These are phyloP conservation scores for Viridothelium virens DNA, from an alignment of 495 filamentous ascomycete species.

Conservation along the genomic window DNA sequence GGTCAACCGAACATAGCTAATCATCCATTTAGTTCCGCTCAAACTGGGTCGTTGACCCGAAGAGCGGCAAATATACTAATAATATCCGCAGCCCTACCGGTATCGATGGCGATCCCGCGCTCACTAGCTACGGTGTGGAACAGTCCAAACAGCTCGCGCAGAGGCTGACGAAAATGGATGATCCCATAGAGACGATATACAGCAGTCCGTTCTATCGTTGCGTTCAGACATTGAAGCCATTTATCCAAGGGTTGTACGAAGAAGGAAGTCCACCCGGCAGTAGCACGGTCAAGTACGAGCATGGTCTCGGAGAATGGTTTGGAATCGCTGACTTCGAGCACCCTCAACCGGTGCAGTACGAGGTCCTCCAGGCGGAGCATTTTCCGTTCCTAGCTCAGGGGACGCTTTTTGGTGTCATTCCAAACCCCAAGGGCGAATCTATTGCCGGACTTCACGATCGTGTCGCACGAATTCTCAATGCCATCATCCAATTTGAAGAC, in stretches of 20 bases:
- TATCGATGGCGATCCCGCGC: slow-evolving; percentile 75
- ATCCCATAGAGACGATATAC: slow-evolving; percentile 70
- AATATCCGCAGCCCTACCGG: slow-evolving; percentile 71
- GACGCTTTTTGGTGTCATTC: slow-evolving; percentile 49
- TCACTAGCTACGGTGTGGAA: slow-evolving; percentile 74
- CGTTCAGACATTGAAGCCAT: slow-evolving; percentile 74
- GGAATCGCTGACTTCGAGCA: slow-evolving; percentile 73
- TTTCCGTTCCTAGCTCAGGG: slow-evolving; percentile 54
- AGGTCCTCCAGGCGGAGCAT: slow-evolving; percentile 46
- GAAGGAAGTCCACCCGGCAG: slow-evolving; percentile 21
- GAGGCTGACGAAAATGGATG: slow-evolving; percentile 52
- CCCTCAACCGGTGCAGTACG: slow-evolving; percentile 59
- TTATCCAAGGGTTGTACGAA: slow-evolving; percentile 37
- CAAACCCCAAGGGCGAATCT: slow-evolving; percentile 64
- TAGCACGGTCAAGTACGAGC: slow-evolving; percentile 58
- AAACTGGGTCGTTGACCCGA: slow-evolving; percentile 74
- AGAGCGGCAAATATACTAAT: slow-evolving; percentile 64
- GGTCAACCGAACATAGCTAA: slow-evolving; percentile 14
- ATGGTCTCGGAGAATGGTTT: slow-evolving; percentile 86
- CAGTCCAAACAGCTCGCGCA: slow-evolving; percentile 73
- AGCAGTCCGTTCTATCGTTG: slow-evolving; percentile 86
- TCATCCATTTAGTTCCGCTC: slow-evolving; percentile 63
- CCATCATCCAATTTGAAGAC: slow-evolving; percentile 67
- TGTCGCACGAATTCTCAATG: slow-evolving; percentile 58
- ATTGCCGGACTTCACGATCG: slow-evolving; percentile 73